Conservation (phyloP, 2,329 filamentous ascomycete genomes). For the Ophiocordyceps camponoti-floridani region DNA sequence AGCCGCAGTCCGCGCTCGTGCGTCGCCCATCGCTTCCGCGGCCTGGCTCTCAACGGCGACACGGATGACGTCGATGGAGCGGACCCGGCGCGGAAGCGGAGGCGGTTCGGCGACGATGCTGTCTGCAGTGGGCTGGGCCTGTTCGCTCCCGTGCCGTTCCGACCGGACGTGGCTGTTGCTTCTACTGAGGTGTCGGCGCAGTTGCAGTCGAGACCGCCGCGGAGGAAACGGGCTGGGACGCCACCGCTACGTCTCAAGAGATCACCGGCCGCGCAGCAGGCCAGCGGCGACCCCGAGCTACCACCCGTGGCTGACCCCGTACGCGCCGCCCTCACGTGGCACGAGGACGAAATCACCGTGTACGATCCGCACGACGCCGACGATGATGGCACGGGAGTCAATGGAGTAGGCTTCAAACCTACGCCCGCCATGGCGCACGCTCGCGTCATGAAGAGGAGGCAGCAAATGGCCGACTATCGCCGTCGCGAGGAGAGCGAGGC, state of each 20-base stretch:
- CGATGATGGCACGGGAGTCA: slow-evolving; percentile 49
- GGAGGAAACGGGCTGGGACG: slow-evolving; percentile 17
- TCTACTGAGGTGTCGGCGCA: background rate
- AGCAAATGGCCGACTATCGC: slow-evolving; percentile 44
- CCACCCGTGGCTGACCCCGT: slow-evolving; percentile 28
- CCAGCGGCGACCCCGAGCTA: slow-evolving; percentile 14
- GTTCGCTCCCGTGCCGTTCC: background rate
- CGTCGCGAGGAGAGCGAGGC: slow-evolving; percentile 44
- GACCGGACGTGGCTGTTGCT: background rate
- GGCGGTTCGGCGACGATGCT: background rate
- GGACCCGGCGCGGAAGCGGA: slow-evolving; percentile 5
- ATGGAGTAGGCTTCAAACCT: slow-evolving; percentile 49
- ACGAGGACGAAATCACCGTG: slow-evolving; percentile 49
- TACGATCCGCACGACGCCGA: slow-evolving; percentile 47
- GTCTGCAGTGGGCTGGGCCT: background rate
- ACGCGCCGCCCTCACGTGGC: slow-evolving; percentile 45
- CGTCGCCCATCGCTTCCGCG: slow-evolving; percentile 33
- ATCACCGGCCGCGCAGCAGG: slow-evolving; percentile 5
- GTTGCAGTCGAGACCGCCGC: slow-evolving; percentile 10
- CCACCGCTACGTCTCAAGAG: slow-evolving; percentile 17
- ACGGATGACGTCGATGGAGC: slow-evolving; percentile 10
- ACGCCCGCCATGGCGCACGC: slow-evolving; percentile 42
- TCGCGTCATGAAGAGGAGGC: slow-evolving; percentile 34
- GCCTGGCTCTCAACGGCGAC: slow-evolving; percentile 27
- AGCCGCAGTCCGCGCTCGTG: slow-evolving; percentile 32